Base-by-base conservation (phyloP, 179 eudicot genomes). In the Patellifolia procumbens region DNA sequence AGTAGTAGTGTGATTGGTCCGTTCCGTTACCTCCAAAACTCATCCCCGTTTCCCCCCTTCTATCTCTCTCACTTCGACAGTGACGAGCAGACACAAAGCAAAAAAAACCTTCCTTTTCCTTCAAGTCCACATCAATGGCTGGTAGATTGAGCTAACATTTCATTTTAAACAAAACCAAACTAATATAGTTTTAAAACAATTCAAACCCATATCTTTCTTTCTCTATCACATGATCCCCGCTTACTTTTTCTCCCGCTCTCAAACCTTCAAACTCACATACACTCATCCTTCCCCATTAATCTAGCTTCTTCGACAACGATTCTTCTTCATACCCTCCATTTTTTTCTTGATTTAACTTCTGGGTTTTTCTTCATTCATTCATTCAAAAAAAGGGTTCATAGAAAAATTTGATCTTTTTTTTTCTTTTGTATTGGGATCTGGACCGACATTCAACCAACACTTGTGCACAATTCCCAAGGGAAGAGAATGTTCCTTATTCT, bases 111-210 rank as follows among this genome's bases (percentile, higher is more conserved):
- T 76, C 80, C 60, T 75, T 58, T 12, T 29, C 55, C 77, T 77
- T 81, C 74, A 62, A 81, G 84, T 81, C 81, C 31, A 72, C 78
- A 81, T 81, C 81, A 60, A 73, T 73, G 84, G 74, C 68, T 73
- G 81, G 64, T 81, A 51, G 60, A 70, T 70, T 70, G 43, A 70
- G 60, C 73, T 51, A 48, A 70, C 72, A 46, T 29, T 12, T 9
- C n/a, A 34, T 7, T 39, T 17, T 37, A 64, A 2, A 35, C n/a
- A 9, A 55, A 55, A 61, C 4, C 4, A 15, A 16, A 37, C 3
- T 42, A 11, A 2, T 66, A 19, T 34, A 35, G 7, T 2, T 35
- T n/a, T 34, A 4, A 64, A 31, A 12, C n/a, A 22, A 52, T 39
- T 29, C 13, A 4, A 43, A 37, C 22, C 11, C 31, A 17, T 5